phyloP scores from a whole-genome alignment of 176 grass and related monocot species.

The Ensete glaucum region DNA sequence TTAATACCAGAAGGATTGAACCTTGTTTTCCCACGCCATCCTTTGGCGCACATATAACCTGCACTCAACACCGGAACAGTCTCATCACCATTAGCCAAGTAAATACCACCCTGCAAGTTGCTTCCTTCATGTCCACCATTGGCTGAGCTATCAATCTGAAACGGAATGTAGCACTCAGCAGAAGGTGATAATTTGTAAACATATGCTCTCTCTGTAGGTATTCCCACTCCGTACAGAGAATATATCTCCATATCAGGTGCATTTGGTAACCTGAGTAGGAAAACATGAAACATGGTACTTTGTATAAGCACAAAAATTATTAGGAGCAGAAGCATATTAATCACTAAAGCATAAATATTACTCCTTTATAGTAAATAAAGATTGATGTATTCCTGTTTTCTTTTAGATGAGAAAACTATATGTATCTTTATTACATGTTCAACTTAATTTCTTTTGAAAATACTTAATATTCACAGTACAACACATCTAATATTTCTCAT shows the following conservation, averaged over 20 bases:
- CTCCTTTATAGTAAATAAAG: too few relatives aligned
- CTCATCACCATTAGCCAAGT: constrained; percentile 75
- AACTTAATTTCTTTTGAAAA: too few relatives aligned
- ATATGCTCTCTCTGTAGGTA: constrained; percentile 97
- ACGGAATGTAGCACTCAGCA: constrained; percentile 85
- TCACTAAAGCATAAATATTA: too few relatives aligned
- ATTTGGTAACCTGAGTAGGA: constrained; percentile 63
- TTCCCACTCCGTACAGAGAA: constrained; percentile 96
- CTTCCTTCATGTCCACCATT: constrained; percentile 65
- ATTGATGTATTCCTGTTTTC: too few relatives aligned
- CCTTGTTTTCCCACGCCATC: constrained; percentile 85
- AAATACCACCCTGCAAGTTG: constrained; percentile 77
- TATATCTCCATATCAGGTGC: constrained; percentile 96
- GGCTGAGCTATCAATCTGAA: constrained; percentile 76
- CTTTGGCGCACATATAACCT: constrained; percentile 91
- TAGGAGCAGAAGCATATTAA: too few relatives aligned
- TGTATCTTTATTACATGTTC: too few relatives aligned
- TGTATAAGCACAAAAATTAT: neutral
- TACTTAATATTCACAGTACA: too few relatives aligned
- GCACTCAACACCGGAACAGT: constrained; percentile 89
- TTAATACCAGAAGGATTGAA: constrained; percentile 92
- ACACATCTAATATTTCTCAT: too few relatives aligned
- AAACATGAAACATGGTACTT: constrained; percentile 1
- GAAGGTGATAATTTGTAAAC: constrained; percentile 66
- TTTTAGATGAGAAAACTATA: too few relatives aligned